Evolutionary conservation across 2,329 filamentous ascomycete species (phyloP), one percentile per base, ranked within the genome.

Genomic region (Pseudogymnoascus sp.): DNA sequence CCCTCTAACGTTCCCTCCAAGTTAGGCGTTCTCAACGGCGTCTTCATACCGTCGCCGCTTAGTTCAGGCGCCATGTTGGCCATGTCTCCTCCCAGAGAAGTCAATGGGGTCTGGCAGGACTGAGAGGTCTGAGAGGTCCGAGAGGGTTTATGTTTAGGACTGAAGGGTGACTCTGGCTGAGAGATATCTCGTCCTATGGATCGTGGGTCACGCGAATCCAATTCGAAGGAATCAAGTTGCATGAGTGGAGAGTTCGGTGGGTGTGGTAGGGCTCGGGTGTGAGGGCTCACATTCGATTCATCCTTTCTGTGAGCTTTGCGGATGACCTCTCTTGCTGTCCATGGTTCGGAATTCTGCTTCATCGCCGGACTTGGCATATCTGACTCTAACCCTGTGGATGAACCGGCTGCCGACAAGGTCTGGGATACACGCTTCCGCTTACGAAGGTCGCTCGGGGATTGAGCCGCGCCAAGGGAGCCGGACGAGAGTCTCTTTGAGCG

Each of bases 401-500:
- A 72, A 72, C 14, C 50, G 5, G 50, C 28, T 33, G 11, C n/a
- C 5, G 50, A 56, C 28, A 56, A 56, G 50, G 38, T 60, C 50
- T 59, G 31, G 1, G 62, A 63, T 14, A 65, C 75, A n/a, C 87
- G 80, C 73, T 91, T 91, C 62, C 88, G 81, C 74, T 90, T 90
- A 69, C 50, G 50, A 21, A 56, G n/a, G 3, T 56, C 50, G 25
- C 50, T 56, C n/a, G 50, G 50, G 10, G 50, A 56, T 56, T 56
- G 50, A 56, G 50, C n/a, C 10, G 28, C 11, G 25, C 50, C 28
- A 18, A 18, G 50, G 21, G 25, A 37, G 6, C 63, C 63, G 8
- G 64, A 63, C 38, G 63, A 28, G 47, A 63, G 62, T 53, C 59
- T 40, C 16, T 8, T 14, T 2, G 28, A 21, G 28, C 28, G 50